A percentile compares a stretch with the other conserved stretches of the same genome.
Evolutionary conservation across 305 asterid species (phyloP).

Genomic region (Fraxinus latifolia): DNA sequence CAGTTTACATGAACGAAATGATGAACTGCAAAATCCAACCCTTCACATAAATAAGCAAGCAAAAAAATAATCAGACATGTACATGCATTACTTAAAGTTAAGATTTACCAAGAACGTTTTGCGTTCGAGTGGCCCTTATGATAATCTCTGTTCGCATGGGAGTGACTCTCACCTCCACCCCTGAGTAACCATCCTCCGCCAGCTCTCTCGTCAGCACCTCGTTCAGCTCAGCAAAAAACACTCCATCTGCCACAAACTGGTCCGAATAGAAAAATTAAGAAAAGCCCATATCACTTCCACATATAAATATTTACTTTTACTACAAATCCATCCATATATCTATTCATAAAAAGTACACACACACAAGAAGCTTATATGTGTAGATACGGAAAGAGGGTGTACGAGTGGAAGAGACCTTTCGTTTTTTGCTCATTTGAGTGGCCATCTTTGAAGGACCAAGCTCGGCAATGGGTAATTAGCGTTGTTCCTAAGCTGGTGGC

Average conservation of each 20-base stretch:
- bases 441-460: conserved; percentile 19
- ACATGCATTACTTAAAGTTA: background rate
- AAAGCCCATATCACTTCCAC: background rate
- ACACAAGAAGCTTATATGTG: background rate
- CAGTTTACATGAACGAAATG: background rate
- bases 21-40: background rate
- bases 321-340: background rate
- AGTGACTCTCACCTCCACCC: conserved; percentile 6
- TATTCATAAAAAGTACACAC: background rate
- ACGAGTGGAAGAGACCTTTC: conserved; percentile 21
- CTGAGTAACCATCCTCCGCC: conserved; percentile 35
- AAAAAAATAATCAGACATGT: background rate
- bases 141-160: conserved; percentile 59
- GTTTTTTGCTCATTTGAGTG: conserved; percentile 41
- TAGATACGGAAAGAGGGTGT: background rate
- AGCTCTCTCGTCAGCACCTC: conserved; percentile 31
- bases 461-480: background rate
- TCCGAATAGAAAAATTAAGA: background rate
- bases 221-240: conserved; percentile 30
- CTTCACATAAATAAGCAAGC: background rate
- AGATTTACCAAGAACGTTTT: conserved; percentile 43
- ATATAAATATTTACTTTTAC: background rate
- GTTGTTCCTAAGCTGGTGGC: background rate
- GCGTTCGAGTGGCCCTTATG: conserved; percentile 59
- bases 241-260: conserved; percentile 34